Conservation (phyloP, 2,329 filamentous ascomycete genomes). For the Phaeophleospora eucalypticola region DNA sequence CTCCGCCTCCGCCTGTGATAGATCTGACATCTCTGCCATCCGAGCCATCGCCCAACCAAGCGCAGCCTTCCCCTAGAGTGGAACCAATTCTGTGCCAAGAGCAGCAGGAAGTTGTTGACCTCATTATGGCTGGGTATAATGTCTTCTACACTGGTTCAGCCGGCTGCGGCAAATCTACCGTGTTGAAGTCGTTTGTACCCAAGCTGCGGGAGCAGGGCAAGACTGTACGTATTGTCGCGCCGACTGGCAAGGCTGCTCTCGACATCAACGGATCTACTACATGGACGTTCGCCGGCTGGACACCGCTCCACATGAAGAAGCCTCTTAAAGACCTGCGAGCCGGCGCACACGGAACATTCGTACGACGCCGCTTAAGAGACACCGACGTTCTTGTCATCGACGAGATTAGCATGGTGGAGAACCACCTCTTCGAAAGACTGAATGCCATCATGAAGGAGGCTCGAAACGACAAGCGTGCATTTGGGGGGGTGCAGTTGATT, state of each 20-base stretch:
- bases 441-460: slow-evolving; percentile 29
- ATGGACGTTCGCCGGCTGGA: slow-evolving; percentile 57
- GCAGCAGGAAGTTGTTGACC: slow-evolving; percentile 17
- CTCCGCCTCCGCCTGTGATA: neutral
- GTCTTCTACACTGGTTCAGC: slow-evolving; percentile 64
- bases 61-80: neutral
- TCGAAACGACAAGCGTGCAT: slow-evolving; percentile 7
- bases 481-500: slow-evolving; percentile 36
- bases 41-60: neutral
- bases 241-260: slow-evolving; percentile 57
- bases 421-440: slow-evolving; percentile 49
- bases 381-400: slow-evolving; percentile 60
- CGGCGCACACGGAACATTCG: slow-evolving; percentile 32
- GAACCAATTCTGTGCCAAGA: slow-evolving; percentile 14
- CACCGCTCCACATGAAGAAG: slow-evolving; percentile 43
- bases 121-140: slow-evolving; percentile 42
- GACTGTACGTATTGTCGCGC: slow-evolving; percentile 52
- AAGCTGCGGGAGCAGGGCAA: slow-evolving; percentile 35
- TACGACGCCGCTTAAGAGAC: slow-evolving; percentile 36
- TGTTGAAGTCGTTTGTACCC: slow-evolving; percentile 48
- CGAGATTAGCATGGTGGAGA: slow-evolving; percentile 59
- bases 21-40: neutral
- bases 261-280: slow-evolving; percentile 55
- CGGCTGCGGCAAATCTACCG: slow-evolving; percentile 57
- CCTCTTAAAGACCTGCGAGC: slow-evolving; percentile 30